Evolutionary conservation across 1,284 basidiomycete species (phyloP).

Genomic region (Marasmius oreades): DNA sequence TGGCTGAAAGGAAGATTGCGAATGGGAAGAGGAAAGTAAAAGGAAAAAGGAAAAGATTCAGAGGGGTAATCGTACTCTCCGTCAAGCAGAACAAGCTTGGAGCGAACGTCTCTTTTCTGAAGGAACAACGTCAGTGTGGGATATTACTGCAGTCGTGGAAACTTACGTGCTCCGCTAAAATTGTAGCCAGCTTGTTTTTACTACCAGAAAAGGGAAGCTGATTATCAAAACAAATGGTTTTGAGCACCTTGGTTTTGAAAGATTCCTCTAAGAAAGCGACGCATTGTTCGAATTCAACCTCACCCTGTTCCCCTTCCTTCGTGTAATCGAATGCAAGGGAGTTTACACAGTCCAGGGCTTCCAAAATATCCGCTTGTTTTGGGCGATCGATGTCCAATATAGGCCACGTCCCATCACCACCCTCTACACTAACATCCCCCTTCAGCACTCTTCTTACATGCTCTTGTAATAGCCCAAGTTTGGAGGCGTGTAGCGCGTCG

Average conservation of each 20-base stretch:
- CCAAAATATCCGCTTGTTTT: background rate
- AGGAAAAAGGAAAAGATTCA: too few relatives aligned
- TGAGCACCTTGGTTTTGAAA: background rate
- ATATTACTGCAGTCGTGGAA: too few relatives aligned
- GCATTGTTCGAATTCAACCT: background rate
- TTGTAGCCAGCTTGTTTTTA: background rate
- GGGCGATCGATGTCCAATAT: background rate
- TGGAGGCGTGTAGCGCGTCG: conserved; percentile 33
- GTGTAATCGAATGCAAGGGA: background rate
- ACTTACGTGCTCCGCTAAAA: conserved; percentile 1
- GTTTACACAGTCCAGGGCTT: background rate
- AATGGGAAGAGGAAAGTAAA: too few relatives aligned
- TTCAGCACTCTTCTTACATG: conserved; percentile 26
- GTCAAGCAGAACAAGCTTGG: too few relatives aligned
- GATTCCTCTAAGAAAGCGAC: background rate
- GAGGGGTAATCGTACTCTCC: too few relatives aligned
- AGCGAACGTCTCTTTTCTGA: too few relatives aligned
- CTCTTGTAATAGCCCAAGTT: conserved; percentile 24
- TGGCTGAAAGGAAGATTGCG: too few relatives aligned
- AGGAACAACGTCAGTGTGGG: too few relatives aligned
- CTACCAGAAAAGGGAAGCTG: conserved; percentile 1
- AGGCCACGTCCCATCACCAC: conserved; percentile 15
- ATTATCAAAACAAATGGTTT: conserved; percentile 1
- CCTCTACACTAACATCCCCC: too few relatives aligned
- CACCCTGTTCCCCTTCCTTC: background rate